Percentiles rank a stretch among this genome's conserved stretches.
Conservation (phyloP, 1,139 yeast species). For the Kurtzmaniella quercitrusa region DNA sequence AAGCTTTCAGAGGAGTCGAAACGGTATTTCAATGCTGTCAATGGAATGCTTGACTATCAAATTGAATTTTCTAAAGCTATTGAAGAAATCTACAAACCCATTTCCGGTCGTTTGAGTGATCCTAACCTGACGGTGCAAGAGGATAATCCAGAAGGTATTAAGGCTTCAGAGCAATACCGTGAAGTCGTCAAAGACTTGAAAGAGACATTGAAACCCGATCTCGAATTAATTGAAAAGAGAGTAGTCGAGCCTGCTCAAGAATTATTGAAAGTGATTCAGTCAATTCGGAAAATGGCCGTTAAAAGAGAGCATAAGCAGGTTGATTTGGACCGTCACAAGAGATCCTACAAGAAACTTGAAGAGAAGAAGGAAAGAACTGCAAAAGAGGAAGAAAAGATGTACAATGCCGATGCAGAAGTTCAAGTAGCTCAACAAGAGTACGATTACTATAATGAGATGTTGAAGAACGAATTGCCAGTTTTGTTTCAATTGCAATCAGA, state of each 20-base stretch:
- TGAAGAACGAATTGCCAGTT: conserved; percentile 84
- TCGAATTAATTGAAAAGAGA: conserved; percentile 86
- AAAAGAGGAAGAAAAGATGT: conserved; percentile 88
- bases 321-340: conserved; percentile 84
- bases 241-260: conserved; percentile 93
- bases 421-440: conserved; percentile 92
- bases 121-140: conserved; percentile 83
- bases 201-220: conserved; percentile 83
- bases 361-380: conserved; percentile 77
- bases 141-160: conserved; percentile 94
- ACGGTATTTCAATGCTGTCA: conserved; percentile 84
- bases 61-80: conserved; percentile 90
- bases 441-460: conserved; percentile 91
- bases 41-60: conserved; percentile 90
- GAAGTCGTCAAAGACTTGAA: conserved; percentile 84
- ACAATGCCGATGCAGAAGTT: conserved; percentile 83
- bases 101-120: conserved; percentile 85
- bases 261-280: conserved; percentile 70
- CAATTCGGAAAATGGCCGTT: conserved; percentile 87
- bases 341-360: conserved; percentile 66
- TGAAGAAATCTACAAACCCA: conserved; percentile 95
- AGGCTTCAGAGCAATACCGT: conserved; percentile 89
- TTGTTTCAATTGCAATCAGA: conserved; percentile 86
- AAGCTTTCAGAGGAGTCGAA: conserved; percentile 86
- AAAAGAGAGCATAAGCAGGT: conserved; percentile 94